Evolutionary conservation across 2,329 filamentous ascomycete genomes (phyloP).

Genomic region (Sporothrix schenckii): DNA sequence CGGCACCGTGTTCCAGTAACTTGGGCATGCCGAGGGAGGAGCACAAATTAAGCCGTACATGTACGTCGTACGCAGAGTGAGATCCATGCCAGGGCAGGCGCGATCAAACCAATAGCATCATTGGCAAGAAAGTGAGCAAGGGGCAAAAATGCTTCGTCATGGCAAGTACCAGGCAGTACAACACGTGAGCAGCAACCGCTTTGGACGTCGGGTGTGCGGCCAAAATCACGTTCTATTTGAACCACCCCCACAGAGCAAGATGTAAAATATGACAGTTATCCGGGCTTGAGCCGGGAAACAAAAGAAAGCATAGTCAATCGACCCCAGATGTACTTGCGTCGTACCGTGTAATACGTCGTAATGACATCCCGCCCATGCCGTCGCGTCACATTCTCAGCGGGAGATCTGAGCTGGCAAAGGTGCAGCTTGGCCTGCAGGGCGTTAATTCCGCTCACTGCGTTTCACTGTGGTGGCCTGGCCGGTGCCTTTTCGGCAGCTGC

Average conservation of each 20-base stretch:
- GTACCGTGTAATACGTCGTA: no score
- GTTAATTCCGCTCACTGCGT: conserved; percentile 13
- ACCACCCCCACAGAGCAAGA: no score
- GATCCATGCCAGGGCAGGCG: conserved; percentile 22
- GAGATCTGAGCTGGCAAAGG: conserved; percentile 1
- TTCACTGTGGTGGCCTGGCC: not conserved
- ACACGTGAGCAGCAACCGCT: conserved; percentile 18
- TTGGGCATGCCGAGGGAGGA: conserved; percentile 20
- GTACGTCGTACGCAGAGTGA: conserved; percentile 12
- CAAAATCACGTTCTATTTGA: not conserved
- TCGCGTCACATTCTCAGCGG: conserved; percentile 7
- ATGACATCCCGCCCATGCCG: not conserved
- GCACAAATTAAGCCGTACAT: conserved; percentile 10
- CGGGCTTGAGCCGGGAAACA: not conserved
- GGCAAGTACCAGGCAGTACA: not conserved
- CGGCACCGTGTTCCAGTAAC: conserved; percentile 27
- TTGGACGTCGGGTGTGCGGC: not conserved
- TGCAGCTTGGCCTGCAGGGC: conserved; percentile 20
- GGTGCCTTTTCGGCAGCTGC: conserved; percentile 28
- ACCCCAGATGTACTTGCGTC: not conserved
- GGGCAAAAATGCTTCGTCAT: conserved; percentile 26
- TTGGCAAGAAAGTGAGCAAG: not conserved
- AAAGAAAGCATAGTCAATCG: not conserved
- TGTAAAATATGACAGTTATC: no score
- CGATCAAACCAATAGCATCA: conserved; percentile 9